Evolutionary conservation across 2,329 filamentous ascomycete species (phyloP).

Genomic region (Trichoderma pleuroti): DNA sequence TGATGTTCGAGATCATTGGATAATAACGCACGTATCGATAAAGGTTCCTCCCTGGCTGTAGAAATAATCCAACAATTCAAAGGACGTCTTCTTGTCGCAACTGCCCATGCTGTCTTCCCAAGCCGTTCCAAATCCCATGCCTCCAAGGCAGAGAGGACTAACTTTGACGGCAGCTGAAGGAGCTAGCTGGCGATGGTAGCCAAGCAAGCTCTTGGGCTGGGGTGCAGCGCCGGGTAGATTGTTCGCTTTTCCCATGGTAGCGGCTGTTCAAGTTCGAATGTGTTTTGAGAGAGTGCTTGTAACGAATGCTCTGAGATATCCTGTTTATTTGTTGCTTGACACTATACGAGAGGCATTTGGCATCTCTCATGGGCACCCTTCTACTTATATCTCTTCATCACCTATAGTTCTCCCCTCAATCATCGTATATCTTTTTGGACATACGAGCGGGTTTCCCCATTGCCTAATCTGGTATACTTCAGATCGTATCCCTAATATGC

Average conservation of each 20-base stretch:
- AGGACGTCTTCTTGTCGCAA: slow-evolving; percentile 10
- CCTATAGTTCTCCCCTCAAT: background rate
- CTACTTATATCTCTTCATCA: background rate
- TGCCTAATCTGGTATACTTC: background rate
- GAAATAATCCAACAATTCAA: slow-evolving; percentile 17
- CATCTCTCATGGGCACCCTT: background rate
- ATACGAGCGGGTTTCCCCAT: background rate
- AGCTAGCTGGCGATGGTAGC: slow-evolving; percentile 25
- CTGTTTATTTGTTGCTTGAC: background rate
- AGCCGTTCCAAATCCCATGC: slow-evolving; percentile 26
- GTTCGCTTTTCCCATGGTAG: background rate
- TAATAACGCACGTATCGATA: slow-evolving; percentile 47
- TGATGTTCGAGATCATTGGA: background rate
- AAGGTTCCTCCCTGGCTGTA: slow-evolving; percentile 53
- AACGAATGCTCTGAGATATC: background rate
- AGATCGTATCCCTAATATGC: background rate
- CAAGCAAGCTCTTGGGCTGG: slow-evolving; percentile 22
- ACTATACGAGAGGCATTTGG: background rate
- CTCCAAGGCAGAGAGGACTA: slow-evolving; percentile 27
- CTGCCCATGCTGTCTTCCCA: slow-evolving; percentile 46
- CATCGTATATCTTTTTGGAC: background rate
- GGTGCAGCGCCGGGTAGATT: slow-evolving; percentile 12
- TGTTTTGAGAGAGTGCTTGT: background rate
- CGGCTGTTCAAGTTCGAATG: background rate
- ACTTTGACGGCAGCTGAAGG: slow-evolving; percentile 26